Percentiles rank a stretch among this genome's conserved stretches.
Conservation (phyloP, 1,284 basidiomycete genomes). For the Ustilago sp. region DNA sequence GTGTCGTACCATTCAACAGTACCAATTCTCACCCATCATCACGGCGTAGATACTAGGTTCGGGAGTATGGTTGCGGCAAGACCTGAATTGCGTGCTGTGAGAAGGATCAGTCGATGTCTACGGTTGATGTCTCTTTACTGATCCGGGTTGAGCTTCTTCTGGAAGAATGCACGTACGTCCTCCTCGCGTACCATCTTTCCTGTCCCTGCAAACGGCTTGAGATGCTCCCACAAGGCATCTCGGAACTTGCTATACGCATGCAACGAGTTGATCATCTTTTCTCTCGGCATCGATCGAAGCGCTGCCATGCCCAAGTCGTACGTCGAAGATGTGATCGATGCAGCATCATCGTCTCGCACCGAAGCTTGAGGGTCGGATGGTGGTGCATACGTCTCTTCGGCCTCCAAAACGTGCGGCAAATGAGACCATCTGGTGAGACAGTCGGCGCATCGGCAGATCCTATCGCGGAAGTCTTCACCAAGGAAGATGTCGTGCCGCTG, state of each 20-base stretch:
- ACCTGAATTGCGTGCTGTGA: not conserved
- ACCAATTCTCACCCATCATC: no score
- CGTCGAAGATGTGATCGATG: conserved; percentile 60
- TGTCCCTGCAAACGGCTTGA: conserved; percentile 69
- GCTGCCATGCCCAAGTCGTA: conserved; percentile 70
- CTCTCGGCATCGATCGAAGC: conserved; percentile 68
- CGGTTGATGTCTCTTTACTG: conserved; percentile 3
- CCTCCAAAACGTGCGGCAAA: conserved; percentile 68
- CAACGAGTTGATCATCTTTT: conserved; percentile 69
- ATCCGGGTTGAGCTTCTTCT: conserved; percentile 45
- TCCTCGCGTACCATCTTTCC: conserved; percentile 69
- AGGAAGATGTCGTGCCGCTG: conserved; percentile 65
- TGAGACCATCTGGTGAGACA: conserved; percentile 48
- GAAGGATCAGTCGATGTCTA: not conserved
- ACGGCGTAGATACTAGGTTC: not conserved
- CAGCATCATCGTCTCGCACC: conserved; percentile 53
- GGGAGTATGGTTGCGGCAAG: not conserved
- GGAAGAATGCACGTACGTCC: conserved; percentile 69
- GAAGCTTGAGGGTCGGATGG: conserved; percentile 53
- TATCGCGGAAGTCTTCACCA: conserved; percentile 65
- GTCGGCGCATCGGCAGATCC: conserved; percentile 68
- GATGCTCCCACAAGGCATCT: conserved; percentile 69
- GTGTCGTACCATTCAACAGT: not conserved
- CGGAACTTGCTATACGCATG: conserved; percentile 68
- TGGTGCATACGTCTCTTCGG: conserved; percentile 70